Conservation (phyloP, 305 asterid species). For the Fraxinus xanthoxyloides region DNA sequence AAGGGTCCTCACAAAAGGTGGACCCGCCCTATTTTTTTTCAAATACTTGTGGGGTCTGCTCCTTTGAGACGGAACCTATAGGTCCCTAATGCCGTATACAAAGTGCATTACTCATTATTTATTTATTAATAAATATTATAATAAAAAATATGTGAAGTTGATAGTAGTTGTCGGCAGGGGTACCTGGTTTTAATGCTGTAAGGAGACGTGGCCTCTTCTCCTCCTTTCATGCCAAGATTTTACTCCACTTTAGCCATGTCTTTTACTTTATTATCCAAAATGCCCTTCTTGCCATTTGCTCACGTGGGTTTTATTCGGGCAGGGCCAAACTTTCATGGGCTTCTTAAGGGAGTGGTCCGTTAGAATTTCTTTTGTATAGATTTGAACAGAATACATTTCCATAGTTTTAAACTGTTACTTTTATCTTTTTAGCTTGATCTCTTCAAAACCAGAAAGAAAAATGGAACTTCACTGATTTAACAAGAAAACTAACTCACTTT, state of each 20-base stretch:
- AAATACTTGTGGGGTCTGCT: too few species aligned
- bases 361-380: background rate
- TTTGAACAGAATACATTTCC: background rate
- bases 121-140: constrained; percentile 9
- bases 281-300: constrained; percentile 6
- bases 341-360: background rate
- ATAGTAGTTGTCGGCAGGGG: constrained; percentile 58
- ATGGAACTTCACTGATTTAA: background rate
- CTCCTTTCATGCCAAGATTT: constrained; percentile 38
- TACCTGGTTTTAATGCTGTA: constrained; percentile 55
- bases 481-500: background rate
- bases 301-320: constrained; percentile 22
- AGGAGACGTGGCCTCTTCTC: constrained; percentile 54
- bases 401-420: background rate
- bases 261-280: constrained; percentile 27
- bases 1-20: background rate
- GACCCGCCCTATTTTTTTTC: too few species aligned
- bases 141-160: constrained; percentile 22
- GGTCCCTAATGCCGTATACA: too few species aligned
- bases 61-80: too few species aligned
- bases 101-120: background rate
- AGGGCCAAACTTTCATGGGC: constrained; percentile 7
- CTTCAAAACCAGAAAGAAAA: background rate
- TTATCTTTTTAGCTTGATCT: background rate
- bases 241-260: constrained; percentile 1